These are phyloP conservation scores for Coemansia sp. DNA, from an alignment of 192 early-diverging fungal species.

Conservation along the genomic window DNA sequence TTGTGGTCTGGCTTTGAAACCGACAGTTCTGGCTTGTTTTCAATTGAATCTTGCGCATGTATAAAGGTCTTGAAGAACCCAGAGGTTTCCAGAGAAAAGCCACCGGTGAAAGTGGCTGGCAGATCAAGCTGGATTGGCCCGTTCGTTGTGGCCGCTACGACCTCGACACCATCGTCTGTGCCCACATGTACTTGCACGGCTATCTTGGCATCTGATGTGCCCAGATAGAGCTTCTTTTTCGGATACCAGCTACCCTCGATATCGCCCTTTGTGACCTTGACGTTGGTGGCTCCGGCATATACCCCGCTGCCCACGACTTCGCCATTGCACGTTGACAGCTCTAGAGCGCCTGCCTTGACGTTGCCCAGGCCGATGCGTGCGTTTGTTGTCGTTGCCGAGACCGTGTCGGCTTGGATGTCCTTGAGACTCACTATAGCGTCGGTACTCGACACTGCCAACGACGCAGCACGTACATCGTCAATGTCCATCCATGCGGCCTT, in stretches of 20 bases:
- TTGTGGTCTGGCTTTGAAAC: constrained; percentile 28
- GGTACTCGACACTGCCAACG: constrained; percentile 19
- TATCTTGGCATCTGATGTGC: constrained; percentile 33
- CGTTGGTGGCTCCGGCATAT: constrained; percentile 14
- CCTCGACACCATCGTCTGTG: constrained; percentile 16
- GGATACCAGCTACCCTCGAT: constrained; percentile 46
- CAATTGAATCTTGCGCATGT: constrained; percentile 11
- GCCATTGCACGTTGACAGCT: constrained; percentile 24
- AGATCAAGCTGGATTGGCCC: constrained; percentile 29
- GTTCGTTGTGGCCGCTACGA: constrained; percentile 25
- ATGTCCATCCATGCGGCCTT: constrained; percentile 50
- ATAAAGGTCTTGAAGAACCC: constrained; percentile 36
- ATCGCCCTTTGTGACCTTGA: constrained; percentile 21
- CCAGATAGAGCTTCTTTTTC: constrained; percentile 35
- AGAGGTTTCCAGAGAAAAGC: constrained; percentile 36
- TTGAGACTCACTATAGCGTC: constrained; percentile 51
- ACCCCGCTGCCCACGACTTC: constrained; percentile 31
- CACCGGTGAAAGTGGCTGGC: constrained; percentile 38
- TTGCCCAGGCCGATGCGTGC: constrained; percentile 45
- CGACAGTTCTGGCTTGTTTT: constrained; percentile 21
- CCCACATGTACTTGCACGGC: constrained; percentile 21
- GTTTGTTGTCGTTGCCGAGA: constrained; percentile 34
- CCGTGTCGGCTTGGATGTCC: constrained; percentile 20
- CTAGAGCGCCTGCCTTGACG: constrained; percentile 29
- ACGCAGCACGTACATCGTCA: constrained; percentile 31